Percentiles rank a stretch among this genome's conserved stretches.
These are phyloP conservation scores for Dacryopinax spathularia DNA, from an alignment of 768 basidiomycete species.

Conservation along the genomic window DNA sequence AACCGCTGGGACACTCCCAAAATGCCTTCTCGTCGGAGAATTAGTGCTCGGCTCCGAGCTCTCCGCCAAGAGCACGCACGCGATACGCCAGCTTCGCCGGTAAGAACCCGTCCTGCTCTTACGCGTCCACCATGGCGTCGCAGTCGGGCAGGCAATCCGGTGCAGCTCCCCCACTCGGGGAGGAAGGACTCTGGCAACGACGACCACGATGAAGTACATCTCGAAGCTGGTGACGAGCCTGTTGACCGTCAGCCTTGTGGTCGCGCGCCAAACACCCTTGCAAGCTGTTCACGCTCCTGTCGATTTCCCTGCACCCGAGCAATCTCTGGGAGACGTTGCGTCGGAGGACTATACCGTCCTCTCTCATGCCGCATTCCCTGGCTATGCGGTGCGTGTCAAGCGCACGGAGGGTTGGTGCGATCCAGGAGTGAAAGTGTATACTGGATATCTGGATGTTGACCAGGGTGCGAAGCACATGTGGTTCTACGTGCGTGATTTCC, in stretches of 20 bases:
- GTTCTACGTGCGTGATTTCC: neutral
- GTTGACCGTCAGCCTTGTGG: neutral
- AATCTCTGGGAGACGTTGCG: neutral
- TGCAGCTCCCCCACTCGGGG: neutral
- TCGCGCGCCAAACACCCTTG: neutral
- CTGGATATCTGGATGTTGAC: conserved; percentile 12
- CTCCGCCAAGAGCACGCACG: neutral
- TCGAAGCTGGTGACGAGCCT: neutral
- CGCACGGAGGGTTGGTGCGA: conserved; percentile 13
- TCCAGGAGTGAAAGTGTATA: conserved; percentile 2
- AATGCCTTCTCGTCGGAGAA: neutral
- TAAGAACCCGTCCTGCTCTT: neutral
- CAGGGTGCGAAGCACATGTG: conserved; percentile 9
- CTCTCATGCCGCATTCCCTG: conserved; percentile 33
- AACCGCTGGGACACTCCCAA: no score
- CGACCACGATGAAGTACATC: neutral
- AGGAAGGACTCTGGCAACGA: neutral
- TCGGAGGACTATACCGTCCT: conserved; percentile 26
- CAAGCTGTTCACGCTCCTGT: neutral
- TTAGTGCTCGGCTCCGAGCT: neutral
- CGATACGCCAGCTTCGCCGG: neutral
- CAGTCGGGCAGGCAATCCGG: neutral
- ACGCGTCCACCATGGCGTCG: neutral
- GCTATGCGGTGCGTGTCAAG: conserved; percentile 31
- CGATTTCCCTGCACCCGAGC: neutral